Percentiles rank a stretch among this genome's conserved stretches.
These are phyloP conservation scores for Craterostigma plantagineum DNA, from an alignment of 257 asterid genomes.

Conservation along the genomic window DNA sequence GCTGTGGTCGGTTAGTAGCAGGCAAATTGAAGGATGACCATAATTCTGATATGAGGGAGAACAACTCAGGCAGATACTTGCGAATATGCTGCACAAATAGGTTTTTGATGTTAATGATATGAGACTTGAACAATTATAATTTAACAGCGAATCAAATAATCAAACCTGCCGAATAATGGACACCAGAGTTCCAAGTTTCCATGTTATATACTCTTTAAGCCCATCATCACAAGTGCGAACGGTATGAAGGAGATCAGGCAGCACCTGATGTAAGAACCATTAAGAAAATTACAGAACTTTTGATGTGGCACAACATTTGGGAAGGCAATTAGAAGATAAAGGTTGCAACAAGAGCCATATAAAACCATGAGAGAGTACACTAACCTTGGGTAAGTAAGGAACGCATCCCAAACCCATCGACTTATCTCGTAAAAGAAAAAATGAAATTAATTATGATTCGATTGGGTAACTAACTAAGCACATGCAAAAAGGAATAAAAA, in stretches of 20 bases:
- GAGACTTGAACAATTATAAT: conserved; percentile 3
- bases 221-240: conserved; percentile 90
- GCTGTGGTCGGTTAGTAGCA: conserved; percentile 55
- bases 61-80: conserved; percentile 76
- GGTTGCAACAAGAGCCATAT: conserved; percentile 4
- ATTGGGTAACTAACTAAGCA: conserved; percentile 7
- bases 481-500: conserved; percentile 9
- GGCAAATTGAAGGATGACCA: conserved; percentile 92
- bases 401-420: conserved; percentile 98
- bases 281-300: conserved; percentile 4
- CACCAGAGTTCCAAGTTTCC: conserved; percentile 96
- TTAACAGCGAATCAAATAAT: conserved; percentile 9
- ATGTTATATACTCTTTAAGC: conserved; percentile 81
- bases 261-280: conserved; percentile 40
- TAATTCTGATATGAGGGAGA: conserved; percentile 69
- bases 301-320: neutral
- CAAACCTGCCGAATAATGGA: conserved; percentile 93
- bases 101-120: conserved; percentile 11
- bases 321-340: conserved; percentile 2
- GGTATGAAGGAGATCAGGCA: conserved; percentile 91
- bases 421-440: conserved; percentile 38
- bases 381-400: conserved; percentile 97
- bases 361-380: conserved; percentile 15
- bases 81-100: conserved; percentile 77
- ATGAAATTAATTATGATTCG: conserved; percentile 8